Conservation (phyloP, 2,329 filamentous ascomycete genomes). For the Alternaria hordeiaustralica region DNA sequence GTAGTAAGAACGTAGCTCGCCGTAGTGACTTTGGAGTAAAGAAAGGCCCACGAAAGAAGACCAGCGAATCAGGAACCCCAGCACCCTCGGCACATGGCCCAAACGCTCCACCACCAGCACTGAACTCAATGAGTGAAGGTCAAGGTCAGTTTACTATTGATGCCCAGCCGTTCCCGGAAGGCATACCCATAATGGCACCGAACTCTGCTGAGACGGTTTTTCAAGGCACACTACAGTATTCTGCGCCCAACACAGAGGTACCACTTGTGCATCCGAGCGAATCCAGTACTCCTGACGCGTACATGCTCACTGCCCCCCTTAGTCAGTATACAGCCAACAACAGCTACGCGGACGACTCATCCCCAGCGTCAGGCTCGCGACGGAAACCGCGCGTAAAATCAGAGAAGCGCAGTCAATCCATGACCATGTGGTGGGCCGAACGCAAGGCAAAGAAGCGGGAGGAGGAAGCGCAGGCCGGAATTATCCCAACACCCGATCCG, state of each 20-base stretch:
- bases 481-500: constrained; percentile 24
- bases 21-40: constrained; percentile 58
- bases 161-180: constrained; percentile 29
- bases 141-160: constrained; percentile 48
- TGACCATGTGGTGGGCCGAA: constrained; percentile 57
- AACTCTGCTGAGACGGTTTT: constrained; percentile 44
- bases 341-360: constrained; percentile 35
- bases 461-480: constrained; percentile 39
- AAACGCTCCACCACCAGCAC: constrained; percentile 34
- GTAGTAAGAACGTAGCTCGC: constrained; percentile 55
- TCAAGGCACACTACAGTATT: constrained; percentile 43
- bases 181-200: constrained; percentile 27
- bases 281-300: constrained; percentile 40
- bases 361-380: constrained; percentile 35
- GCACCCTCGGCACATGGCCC: constrained; percentile 29
- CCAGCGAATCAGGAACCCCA: constrained; percentile 28
- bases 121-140: constrained; percentile 48
- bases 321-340: constrained; percentile 41
- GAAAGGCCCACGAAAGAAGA: constrained; percentile 55
- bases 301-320: constrained; percentile 44
- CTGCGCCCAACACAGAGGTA: constrained; percentile 24
- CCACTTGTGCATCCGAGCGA: constrained; percentile 26
- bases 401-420: constrained; percentile 53
- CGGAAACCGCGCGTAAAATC: constrained; percentile 50
- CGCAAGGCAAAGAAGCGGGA: constrained; percentile 49